Evolutionary conservation across 768 basidiomycete genomes (phyloP), one percentile per base, ranked within the genome.

Genomic region (Rhizopogon salebrosus): DNA sequence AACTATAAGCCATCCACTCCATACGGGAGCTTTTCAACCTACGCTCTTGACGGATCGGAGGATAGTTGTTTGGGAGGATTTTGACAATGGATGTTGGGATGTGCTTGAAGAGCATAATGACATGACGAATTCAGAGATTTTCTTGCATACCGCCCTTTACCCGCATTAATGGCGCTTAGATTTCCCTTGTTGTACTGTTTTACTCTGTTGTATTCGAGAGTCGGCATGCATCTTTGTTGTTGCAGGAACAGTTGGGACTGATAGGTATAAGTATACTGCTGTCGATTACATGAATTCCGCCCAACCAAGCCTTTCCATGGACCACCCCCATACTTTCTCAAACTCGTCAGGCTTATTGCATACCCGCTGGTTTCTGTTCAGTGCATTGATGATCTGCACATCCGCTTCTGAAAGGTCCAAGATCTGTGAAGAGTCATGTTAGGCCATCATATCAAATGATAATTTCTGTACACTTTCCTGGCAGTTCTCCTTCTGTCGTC

Each of bases 261-360:
- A 40, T 16, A 48, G 10, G 38, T 4, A 27, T 24, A 24, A 40
- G 29, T 31, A 14, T 31, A 13, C 27, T 45, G 13, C 18, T 45
- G 3, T 18, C 24, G 16, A 4, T n/a, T n/a, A n/a, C 7, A 16
- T 14, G 9, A 11, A 41, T 35, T 31, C 31, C 24, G 64, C 54
- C 75, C 74, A 76, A 8, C 75, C 76, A 16, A 75, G 58, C 38
- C 67, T 66, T 34, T 73, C 72, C 35, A 57, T 52, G 2, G 72
- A 67, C 72, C 73, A 75, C 1, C 73, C 73, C n/a, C 56, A 70
- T 5, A 76, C 70, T 29, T 61, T 62, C 20, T 69, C 69, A 13
- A 68, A 62, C 38, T 63, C 62, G 35, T 74, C 66, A 1, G 64
- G 60, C 52, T 64, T 65, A 57, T 73, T 80, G 67, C 75, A 77